phyloP scores from a whole-genome alignment of 768 basidiomycete genomes.

The Podaxis sp. region DNA sequence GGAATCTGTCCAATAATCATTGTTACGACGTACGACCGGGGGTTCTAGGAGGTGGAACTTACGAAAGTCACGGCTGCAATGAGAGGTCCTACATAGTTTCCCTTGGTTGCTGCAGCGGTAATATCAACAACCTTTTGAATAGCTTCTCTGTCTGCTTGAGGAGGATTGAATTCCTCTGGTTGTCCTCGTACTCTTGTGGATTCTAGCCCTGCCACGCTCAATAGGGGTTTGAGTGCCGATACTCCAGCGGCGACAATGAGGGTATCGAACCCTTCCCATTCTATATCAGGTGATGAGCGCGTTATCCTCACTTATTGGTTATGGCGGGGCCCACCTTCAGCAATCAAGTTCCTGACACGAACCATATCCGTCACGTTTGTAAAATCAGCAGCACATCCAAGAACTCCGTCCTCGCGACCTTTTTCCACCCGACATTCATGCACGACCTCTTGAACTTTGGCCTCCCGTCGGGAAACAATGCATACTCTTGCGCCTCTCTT shows the following conservation, averaged over 20 bases:
- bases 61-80: conserved; percentile 73
- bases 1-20: conserved; percentile 57
- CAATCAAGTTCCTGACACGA: conserved; percentile 47
- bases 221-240: conserved; percentile 73
- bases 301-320: background rate
- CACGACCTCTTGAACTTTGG: conserved; percentile 54
- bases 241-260: conserved; percentile 82
- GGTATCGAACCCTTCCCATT: conserved; percentile 83
- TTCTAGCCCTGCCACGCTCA: conserved; percentile 64
- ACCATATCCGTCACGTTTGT: conserved; percentile 66
- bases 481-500: conserved; percentile 73
- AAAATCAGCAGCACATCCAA: conserved; percentile 64
- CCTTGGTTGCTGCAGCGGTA: conserved; percentile 51
- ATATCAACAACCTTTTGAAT: conserved; percentile 58
- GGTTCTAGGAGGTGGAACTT: conserved; percentile 22
- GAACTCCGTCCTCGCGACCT: conserved; percentile 29
- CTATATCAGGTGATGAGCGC: conserved; percentile 35
- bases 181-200: conserved; percentile 16
- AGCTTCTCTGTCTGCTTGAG: conserved; percentile 48
- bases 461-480: conserved; percentile 64
- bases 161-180: conserved; percentile 24
- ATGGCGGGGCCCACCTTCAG: conserved; percentile 44
- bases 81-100: conserved; percentile 72
- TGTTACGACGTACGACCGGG: background rate
- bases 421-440: conserved; percentile 47